These are phyloP conservation scores for Globisporangium canariense DNA, from an alignment of 352 stramenopile species.

Conservation along the genomic window DNA sequence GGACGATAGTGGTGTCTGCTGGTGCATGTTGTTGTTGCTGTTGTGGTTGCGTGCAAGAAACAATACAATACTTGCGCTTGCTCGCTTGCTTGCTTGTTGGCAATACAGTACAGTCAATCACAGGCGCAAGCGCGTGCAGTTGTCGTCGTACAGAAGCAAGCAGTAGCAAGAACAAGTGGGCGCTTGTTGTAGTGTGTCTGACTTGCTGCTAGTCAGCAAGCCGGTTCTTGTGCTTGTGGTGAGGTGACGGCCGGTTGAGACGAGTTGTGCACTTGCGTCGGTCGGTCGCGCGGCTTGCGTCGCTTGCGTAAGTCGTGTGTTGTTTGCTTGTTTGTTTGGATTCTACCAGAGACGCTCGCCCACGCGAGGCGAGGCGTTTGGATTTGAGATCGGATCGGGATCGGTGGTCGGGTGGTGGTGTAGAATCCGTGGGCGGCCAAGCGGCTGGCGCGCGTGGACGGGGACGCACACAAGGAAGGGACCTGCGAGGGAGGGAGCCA, in stretches of 20 bases:
- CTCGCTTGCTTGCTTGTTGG: background rate
- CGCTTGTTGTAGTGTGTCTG: background rate
- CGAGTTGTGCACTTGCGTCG: background rate
- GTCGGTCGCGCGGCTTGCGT: background rate
- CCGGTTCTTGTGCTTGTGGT: background rate
- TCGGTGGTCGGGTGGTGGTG: background rate
- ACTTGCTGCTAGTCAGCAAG: background rate
- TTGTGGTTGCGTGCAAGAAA: background rate
- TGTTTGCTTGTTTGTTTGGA: slow-evolving; percentile 1
- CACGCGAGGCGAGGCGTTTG: background rate
- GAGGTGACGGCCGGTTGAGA: background rate
- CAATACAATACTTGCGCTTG: background rate
- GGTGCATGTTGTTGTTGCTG: background rate
- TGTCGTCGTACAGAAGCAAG: background rate
- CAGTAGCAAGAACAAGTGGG: background rate
- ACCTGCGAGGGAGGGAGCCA: background rate
- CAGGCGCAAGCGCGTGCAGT: too few species aligned
- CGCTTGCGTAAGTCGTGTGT: background rate
- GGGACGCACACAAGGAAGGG: background rate
- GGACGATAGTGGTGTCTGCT: background rate
- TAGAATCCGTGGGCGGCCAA: background rate
- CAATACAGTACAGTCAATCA: too few species aligned
- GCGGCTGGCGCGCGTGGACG: background rate
- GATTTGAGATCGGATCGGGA: slow-evolving; percentile 8
- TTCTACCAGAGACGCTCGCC: background rate